Conservation (phyloP, 495 filamentous ascomycete species). For the Lepraria neglecta region DNA sequence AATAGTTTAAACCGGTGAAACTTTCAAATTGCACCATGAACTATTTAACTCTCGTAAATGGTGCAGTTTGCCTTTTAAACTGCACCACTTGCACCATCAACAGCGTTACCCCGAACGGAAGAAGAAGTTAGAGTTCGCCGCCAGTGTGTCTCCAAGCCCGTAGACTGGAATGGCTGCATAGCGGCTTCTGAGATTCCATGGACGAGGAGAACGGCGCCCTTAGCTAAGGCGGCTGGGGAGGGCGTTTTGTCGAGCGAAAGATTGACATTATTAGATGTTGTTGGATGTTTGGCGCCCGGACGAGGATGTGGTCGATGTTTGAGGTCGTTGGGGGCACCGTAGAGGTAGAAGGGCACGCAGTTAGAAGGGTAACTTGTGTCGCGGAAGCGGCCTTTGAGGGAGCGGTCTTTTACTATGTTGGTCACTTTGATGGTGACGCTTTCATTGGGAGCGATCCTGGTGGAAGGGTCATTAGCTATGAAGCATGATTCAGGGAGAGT, state of each 20-base stretch:
- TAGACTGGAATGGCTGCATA: conserved; percentile 34
- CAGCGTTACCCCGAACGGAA: too few species aligned
- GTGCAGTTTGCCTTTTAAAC: too few species aligned
- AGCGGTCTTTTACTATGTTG: conserved; percentile 2
- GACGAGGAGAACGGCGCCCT: conserved; percentile 27
- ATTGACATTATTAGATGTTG: conserved; percentile 28
- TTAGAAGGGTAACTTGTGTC: conserved; percentile 32
- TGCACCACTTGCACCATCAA: too few species aligned
- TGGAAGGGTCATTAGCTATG: background rate
- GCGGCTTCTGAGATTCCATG: conserved; percentile 29
- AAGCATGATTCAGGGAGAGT: background rate
- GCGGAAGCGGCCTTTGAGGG: conserved; percentile 32
- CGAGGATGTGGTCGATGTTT: conserved; percentile 39
- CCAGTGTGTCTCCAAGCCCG: conserved; percentile 9
- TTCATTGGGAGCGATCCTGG: conserved; percentile 9
- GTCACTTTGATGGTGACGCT: conserved; percentile 6
- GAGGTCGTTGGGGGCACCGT: conserved; percentile 32
- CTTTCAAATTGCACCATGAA: too few species aligned
- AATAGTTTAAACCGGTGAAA: too few species aligned
- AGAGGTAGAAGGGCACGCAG: conserved; percentile 43
- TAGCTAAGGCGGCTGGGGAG: conserved; percentile 16
- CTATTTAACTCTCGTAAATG: too few species aligned
- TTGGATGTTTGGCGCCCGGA: conserved; percentile 32
- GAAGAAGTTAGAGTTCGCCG: conserved; percentile 30
- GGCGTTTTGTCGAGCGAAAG: conserved; percentile 20